Evolutionary conservation across 2,329 filamentous ascomycete species (phyloP).

Genomic region (Penicillium janthinellum): DNA sequence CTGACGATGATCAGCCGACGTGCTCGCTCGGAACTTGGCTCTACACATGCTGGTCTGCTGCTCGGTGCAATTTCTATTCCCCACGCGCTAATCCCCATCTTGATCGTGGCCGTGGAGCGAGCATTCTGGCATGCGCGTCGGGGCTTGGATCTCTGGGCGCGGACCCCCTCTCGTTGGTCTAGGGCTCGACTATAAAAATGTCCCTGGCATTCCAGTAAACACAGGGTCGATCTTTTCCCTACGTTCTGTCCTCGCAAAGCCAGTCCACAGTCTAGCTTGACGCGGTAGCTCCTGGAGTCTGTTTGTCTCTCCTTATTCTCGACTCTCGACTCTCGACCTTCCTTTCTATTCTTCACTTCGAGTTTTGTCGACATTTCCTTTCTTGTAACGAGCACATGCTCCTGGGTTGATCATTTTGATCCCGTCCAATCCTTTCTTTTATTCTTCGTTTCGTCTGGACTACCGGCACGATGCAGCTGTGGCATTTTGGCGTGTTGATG

Average conservation of each 20-base stretch:
- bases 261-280: not conserved
- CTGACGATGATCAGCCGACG: constrained; percentile 27
- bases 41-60: constrained; percentile 25
- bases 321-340: constrained; percentile 10
- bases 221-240: constrained; percentile 27
- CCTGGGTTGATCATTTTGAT: constrained; percentile 22
- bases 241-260: constrained; percentile 4
- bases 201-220: constrained; percentile 34
- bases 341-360: constrained; percentile 11
- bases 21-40: constrained; percentile 17
- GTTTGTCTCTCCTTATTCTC: constrained; percentile 8
- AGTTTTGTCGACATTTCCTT: constrained; percentile 5
- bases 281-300: not conserved
- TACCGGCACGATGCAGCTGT: constrained; percentile 34
- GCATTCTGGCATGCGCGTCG: constrained; percentile 28
- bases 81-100: constrained; percentile 15
- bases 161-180: constrained; percentile 24
- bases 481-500: constrained; percentile 28
- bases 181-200: constrained; percentile 31
- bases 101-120: constrained; percentile 17
- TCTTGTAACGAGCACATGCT: constrained; percentile 24
- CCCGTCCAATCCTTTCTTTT: constrained; percentile 19
- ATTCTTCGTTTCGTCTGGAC: not conserved
- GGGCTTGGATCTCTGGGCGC: constrained; percentile 10
- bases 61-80: constrained; percentile 10